Base-by-base conservation (phyloP, 306 rosid species). In the Rubus parviflorus region DNA sequence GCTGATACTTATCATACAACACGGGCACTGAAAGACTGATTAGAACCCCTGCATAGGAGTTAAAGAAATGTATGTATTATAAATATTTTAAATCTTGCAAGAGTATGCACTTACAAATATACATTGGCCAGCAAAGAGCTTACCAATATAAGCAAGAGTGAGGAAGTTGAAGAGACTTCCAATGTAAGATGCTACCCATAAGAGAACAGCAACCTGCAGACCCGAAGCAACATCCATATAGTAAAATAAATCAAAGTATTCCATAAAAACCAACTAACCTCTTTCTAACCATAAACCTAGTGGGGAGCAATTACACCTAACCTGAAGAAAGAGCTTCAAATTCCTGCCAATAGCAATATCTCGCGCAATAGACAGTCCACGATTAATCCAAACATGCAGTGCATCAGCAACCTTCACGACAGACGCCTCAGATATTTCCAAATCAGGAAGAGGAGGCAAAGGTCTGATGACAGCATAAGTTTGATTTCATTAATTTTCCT, bases 381-480 rank as follows among this genome's bases (percentile, higher is more conserved):
- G 81, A 80, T 89, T 96, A 76, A 91, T 78, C 93, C 92, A 87
- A 62, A 81, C 76, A 61, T 85, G 92, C 79, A 96, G 76, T 73
- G 48, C 85, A 64, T 91, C 91, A 23, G 98, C 90, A 73, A 87
- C 86, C 81, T 65, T 83, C 14, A 82, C 53, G 52, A 91, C 84
- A 70, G 85, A 70, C 58, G 83, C 88, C 87, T 96, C 98, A 2
- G 97, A 86, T 75, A 96, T 91, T 87, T 91, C 97, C 86, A 96
- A 75, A 88, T 96, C 96, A 42, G 98, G 99, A 46, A 92, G 88
- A 76, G 98, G 99, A 75, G 99, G 99, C 70, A 92, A 90, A 20
- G 99, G 99, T 85, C 99, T 96, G 84, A 61, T 52, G 53, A 85
- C 72, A 74, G 47, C 77, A 82, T 14, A 73, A 47, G 70, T 14